A percentile compares a stretch with the other conserved stretches of the same genome.
These are phyloP conservation scores for Alternaria infectoria DNA, from an alignment of 2,329 filamentous ascomycete genomes.

Conservation along the genomic window DNA sequence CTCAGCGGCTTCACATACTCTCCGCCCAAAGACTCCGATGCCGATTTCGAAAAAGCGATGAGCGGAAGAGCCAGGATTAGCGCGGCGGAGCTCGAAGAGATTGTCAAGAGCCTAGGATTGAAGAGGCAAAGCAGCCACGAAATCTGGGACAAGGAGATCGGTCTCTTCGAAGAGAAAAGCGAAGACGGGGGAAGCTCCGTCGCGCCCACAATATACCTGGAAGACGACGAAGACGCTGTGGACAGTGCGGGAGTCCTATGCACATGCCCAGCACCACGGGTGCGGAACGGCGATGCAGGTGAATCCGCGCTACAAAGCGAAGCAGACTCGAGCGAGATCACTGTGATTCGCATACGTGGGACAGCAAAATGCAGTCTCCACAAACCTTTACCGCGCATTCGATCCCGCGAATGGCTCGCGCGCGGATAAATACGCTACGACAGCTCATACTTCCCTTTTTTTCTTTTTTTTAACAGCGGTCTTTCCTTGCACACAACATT, in stretches of 20 bases:
- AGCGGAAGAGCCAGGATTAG: background rate
- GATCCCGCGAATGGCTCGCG: background rate
- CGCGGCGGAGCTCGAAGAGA: background rate
- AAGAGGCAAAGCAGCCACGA: background rate
- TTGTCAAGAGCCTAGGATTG: background rate
- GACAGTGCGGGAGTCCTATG: background rate
- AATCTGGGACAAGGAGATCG: background rate
- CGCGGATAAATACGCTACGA: background rate
- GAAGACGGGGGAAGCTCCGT: background rate
- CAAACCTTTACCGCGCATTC: background rate
- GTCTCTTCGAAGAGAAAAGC: background rate
- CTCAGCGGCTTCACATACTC: constrained; percentile 28
- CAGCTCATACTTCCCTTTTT: background rate
- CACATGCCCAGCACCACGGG: background rate
- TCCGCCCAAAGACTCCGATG: constrained; percentile 1
- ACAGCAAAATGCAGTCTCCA: background rate
- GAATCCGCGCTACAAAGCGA: background rate
- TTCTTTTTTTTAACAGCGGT: background rate
- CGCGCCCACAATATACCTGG: background rate
- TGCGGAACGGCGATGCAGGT: background rate
- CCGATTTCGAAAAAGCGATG: background rate
- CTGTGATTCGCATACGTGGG: background rate
- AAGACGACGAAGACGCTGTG: background rate
- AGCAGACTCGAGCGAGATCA: constrained; percentile 1
- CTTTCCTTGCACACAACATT: background rate